A percentile compares a stretch with the other conserved stretches of the same genome.
These are phyloP conservation scores for Vanrija sp. DNA, from an alignment of 1,284 basidiomycete species.

Conservation along the genomic window DNA sequence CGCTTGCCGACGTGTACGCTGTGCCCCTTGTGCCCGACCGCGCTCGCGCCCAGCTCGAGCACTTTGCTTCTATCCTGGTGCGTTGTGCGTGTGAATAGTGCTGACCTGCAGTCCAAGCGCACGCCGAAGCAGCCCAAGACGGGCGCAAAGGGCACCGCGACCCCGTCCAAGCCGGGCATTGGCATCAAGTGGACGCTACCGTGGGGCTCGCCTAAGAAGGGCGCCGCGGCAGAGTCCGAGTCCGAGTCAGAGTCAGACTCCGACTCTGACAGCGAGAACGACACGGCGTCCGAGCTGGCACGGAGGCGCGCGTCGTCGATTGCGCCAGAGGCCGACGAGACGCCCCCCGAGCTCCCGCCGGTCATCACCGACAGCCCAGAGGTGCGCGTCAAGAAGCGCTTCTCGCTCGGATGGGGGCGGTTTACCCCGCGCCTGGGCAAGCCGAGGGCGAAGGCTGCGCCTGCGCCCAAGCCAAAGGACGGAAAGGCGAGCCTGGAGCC, in stretches of 20 bases:
- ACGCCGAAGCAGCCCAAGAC: conserved; percentile 12
- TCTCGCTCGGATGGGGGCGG: conserved; percentile 26
- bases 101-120: conserved; percentile 16
- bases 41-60: conserved; percentile 20
- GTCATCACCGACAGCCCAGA: conserved; percentile 6
- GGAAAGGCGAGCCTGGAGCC: background rate
- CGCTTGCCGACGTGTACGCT: conserved; percentile 35
- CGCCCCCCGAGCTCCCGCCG: conserved; percentile 14
- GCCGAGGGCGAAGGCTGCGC: background rate
- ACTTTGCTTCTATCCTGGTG: conserved; percentile 24
- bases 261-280: conserved; percentile 4
- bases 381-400: conserved; percentile 18
- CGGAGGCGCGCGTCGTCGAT: conserved; percentile 10
- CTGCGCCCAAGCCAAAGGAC: background rate
- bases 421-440: conserved; percentile 30
- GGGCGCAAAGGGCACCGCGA: background rate
- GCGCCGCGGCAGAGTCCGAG: background rate
- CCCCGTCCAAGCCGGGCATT: conserved; percentile 11
- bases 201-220: background rate
- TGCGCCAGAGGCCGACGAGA: conserved; percentile 37
- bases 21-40: conserved; percentile 32
- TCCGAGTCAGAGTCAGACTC: conserved; percentile 7
- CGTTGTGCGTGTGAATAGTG: background rate
- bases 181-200: conserved; percentile 13
- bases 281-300: conserved; percentile 2